phyloP scores from a whole-genome alignment of 257 asterid species.

The Jacaranda mimosifolia region DNA sequence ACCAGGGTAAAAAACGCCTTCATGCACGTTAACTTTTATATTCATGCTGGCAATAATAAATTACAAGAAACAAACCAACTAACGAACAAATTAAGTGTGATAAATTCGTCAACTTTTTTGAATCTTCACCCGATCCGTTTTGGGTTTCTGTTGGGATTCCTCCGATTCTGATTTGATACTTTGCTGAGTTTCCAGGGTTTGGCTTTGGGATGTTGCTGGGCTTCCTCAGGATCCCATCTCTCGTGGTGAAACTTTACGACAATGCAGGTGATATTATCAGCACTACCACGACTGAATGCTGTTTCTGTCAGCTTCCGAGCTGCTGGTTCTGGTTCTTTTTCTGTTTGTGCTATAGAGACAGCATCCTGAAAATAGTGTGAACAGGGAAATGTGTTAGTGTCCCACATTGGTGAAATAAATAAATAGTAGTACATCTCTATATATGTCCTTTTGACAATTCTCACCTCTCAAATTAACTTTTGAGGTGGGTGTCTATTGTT shows the following conservation, averaged over 20 bases:
- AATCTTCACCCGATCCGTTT: slow-evolving; percentile 13
- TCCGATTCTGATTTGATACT: slow-evolving; percentile 25
- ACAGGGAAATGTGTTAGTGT: neutral
- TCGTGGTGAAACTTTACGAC: slow-evolving; percentile 67
- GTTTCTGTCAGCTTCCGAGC: slow-evolving; percentile 77
- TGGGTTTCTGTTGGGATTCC: slow-evolving; percentile 28
- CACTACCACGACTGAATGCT: slow-evolving; percentile 72
- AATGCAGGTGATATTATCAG: slow-evolving; percentile 76
- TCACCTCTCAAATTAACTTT: too few species aligned
- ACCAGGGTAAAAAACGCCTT: neutral
- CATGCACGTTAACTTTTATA: neutral
- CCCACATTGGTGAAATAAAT: too few species aligned
- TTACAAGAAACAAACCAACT: slow-evolving; percentile 30
- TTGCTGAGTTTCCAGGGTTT: slow-evolving; percentile 39
- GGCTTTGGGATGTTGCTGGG: slow-evolving; percentile 18
- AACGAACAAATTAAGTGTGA: slow-evolving; percentile 39
- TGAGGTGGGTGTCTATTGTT: too few species aligned
- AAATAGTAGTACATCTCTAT: too few species aligned
- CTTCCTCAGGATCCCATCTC: slow-evolving; percentile 34
- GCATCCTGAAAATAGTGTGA: slow-evolving; percentile 57
- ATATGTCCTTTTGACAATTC: too few species aligned
- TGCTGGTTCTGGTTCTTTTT: slow-evolving; percentile 72
- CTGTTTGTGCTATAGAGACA: slow-evolving; percentile 57
- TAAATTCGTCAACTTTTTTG: slow-evolving; percentile 34
- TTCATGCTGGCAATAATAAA: neutral